Base-by-base conservation (phyloP, 2,329 filamentous ascomycete species). In the Fonsecaea multimorphosa region DNA sequence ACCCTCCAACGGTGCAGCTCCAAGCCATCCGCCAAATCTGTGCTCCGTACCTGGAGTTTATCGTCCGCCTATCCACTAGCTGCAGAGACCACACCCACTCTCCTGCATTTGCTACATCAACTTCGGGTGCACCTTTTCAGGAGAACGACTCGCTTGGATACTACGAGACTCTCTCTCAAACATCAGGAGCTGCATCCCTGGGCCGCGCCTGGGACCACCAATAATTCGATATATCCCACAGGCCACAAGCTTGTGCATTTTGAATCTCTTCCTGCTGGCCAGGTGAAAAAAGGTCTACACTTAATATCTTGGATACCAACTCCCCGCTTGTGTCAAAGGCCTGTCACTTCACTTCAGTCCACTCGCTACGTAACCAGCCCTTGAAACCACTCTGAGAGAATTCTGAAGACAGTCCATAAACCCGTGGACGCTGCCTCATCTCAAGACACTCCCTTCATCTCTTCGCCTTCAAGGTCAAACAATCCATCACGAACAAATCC, bases 51-150 rank as follows among this genome's bases (percentile, higher is more conserved):
- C 62, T 64, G 58, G 66, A 67, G 61, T 53, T 69, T 69, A 69
- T 69, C 65, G 62, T 63, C 66, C 58, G 66, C 63, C 65, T 69
- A 69, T 67, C 67, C 64, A 58, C 63, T 69, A 69, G 67, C 65
- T 54, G 58, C 61, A 54, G 61, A 40, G n/a, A 29, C 51, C 60
- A 49, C 46, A 65, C 53, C 65, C 65, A 63, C 67, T 52, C 29
- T 36, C n/a, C 57, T 56, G 67, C 67, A 65, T 56, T 62, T 67
- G 57, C 67, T 58, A 67, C 67, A 67, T 67, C 62, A 67, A 67
- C 60, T 66, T 52, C 58, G 55, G 58, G 65, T 63, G 65, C 67
- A 67, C 56, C 63, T 24, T 60, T 69, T 69, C 67, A 69, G 67
- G 67, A 64, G 67, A 56, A 27, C 5, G 38, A 51, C 40, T 55